A percentile compares a stretch with the other conserved stretches of the same genome.
Conservation (phyloP, 2,329 filamentous ascomycete genomes). For the Diaporthe sp. region DNA sequence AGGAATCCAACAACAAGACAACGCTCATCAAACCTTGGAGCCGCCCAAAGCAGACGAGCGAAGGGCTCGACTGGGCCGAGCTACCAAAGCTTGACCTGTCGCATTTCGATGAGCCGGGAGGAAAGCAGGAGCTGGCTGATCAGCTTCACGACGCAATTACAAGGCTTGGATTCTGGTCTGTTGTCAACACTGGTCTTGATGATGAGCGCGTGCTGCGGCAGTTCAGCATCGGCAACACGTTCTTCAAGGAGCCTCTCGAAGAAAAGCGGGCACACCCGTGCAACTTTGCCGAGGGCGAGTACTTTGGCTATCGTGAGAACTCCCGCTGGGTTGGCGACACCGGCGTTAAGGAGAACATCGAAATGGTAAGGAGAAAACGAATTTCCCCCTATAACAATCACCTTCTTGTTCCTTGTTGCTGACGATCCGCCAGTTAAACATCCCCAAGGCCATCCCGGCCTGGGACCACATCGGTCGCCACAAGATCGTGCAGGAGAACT, state of each 20-base stretch:
- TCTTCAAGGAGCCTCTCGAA: conserved; percentile 15
- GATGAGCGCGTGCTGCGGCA: conserved; percentile 5
- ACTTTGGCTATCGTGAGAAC: conserved; percentile 19
- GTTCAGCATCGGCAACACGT: conserved; percentile 15
- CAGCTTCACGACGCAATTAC: conserved; percentile 15
- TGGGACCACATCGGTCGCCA: conserved; percentile 16
- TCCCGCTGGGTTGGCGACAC: conserved; percentile 12
- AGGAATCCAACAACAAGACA: background rate
- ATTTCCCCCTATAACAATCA: background rate
- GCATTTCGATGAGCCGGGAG: conserved; percentile 13
- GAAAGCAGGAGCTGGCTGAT: conserved; percentile 14
- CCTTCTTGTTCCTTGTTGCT: background rate
- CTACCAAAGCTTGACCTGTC: conserved; percentile 21
- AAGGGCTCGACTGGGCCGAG: conserved; percentile 9
- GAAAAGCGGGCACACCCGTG: conserved; percentile 9
- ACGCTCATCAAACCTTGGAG: conserved; percentile 14
- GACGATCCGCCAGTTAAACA: background rate
- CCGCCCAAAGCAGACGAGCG: conserved; percentile 1
- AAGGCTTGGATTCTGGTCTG: conserved; percentile 13
- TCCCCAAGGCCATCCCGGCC: conserved; percentile 1
- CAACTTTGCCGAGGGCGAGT: conserved; percentile 17
- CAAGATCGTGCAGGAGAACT: conserved; percentile 18
- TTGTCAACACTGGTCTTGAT: conserved; percentile 7
- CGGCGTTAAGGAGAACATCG: conserved; percentile 17
- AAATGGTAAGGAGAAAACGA: background rate